Base-by-base conservation (phyloP, 257 asterid species). In the Nicotiana benthamiana region DNA sequence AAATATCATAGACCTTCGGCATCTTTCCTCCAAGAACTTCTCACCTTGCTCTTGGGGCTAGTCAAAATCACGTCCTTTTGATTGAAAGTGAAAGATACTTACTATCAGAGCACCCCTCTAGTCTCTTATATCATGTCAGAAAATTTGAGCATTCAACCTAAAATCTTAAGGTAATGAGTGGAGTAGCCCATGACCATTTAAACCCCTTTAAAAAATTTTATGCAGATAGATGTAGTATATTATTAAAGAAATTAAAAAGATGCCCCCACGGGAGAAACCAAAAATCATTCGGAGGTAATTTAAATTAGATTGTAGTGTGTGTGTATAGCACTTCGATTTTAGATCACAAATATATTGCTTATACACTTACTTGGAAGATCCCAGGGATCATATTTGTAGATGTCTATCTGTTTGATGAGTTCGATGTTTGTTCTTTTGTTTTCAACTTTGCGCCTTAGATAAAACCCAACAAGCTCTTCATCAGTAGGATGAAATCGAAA, bases 401-500 rank as follows among this genome's bases (percentile, higher is more conserved):
- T 80, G 53, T 68, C 79, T n/a, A 67, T 40, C 2, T 24, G 54
- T 54, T 68, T 34, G 34, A 57, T 68, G 79, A 68, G 30, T 22
- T 65, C 57, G 12, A 68, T 65, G 4, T 28, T 80, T 18, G 54
- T 72, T 53, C 24, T 67, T 48, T 67, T 67, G 48, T 72, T 54
- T n/a, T 40, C 61, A 43, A 80, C 68, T 54, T 68, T 80, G 9
- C 40, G 54, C 68, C n/a, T n/a, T 13, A 57, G 70, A 57, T 80
- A 78, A 60, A 78, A 78, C n/a, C 81, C 81, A 26, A 78, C 60
- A 12, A 78, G 75, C 60, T 78, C 81, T 57, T 78, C 75, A 11
- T 78, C 81, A 4, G 81, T 60, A 9, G 81, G 81, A 60, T 78
- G 81, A 59, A 77, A 77, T 26, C 81, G 70, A 34, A 77, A 77